phyloP scores from a whole-genome alignment of 352 stramenopile genomes.

The Phytophthora nicotianae region DNA sequence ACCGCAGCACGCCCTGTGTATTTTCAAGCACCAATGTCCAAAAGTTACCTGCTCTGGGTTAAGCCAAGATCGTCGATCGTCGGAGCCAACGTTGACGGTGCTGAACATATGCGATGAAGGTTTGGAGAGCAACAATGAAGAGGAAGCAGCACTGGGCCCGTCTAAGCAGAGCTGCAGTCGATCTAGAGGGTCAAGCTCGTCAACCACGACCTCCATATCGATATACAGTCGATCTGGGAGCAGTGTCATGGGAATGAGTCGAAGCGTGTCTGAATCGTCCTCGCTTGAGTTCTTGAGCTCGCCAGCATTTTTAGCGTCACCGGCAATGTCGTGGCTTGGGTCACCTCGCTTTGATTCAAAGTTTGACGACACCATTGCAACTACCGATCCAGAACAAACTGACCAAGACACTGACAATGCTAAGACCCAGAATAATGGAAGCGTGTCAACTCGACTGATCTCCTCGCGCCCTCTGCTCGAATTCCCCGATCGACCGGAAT shows the following conservation, averaged over 20 bases:
- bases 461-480: constrained; percentile 33
- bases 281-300: constrained; percentile 61
- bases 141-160: constrained; percentile 15
- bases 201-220: constrained; percentile 23
- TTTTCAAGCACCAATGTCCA: constrained; percentile 71
- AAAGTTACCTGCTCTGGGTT: constrained; percentile 23
- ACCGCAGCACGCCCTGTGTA: constrained; percentile 48
- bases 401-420: constrained; percentile 14
- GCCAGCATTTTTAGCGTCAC: constrained; percentile 34
- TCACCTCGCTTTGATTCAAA: constrained; percentile 22
- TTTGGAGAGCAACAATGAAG: constrained; percentile 26
- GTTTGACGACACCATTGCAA: constrained; percentile 26
- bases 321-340: constrained; percentile 32
- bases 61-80: constrained; percentile 28
- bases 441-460: neutral
- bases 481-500: constrained; percentile 66
- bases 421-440: constrained; percentile 5
- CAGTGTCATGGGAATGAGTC: constrained; percentile 27
- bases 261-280: constrained; percentile 47
- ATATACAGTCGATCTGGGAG: constrained; percentile 19
- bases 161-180: constrained; percentile 8
- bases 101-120: constrained; percentile 29
- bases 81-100: constrained; percentile 30
- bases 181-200: constrained; percentile 34
- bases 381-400: constrained; percentile 7